A percentile compares a stretch with the other conserved stretches of the same genome.
phyloP scores from a whole-genome alignment of 2,329 filamentous ascomycete species.

The Neodidymelliopsis sp. region DNA sequence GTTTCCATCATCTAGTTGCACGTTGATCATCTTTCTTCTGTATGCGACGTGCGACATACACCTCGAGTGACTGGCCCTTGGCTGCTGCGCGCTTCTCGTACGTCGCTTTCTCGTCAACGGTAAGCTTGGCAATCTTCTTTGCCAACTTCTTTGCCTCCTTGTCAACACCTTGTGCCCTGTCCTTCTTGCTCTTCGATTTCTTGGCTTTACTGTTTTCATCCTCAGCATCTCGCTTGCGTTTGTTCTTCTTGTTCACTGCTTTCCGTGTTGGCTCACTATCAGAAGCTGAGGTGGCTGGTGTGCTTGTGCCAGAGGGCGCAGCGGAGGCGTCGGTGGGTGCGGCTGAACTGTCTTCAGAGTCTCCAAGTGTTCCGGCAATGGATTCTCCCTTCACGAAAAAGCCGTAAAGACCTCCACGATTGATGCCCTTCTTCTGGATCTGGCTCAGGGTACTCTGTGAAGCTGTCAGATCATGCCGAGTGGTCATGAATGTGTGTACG shows the following conservation, averaged over 20 bases:
- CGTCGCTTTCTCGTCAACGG: conserved; percentile 35
- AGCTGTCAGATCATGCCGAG: conserved; percentile 29
- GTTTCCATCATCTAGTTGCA: not conserved
- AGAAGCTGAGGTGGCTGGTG: conserved; percentile 39
- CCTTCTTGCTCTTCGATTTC: conserved; percentile 21
- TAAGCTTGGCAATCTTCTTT: conserved; percentile 39
- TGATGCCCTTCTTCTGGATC: conserved; percentile 56
- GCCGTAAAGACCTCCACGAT: conserved; percentile 72
- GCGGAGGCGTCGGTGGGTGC: conserved; percentile 25
- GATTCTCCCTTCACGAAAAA: conserved; percentile 85
- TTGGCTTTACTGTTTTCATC: conserved; percentile 19
- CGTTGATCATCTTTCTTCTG: conserved; percentile 42
- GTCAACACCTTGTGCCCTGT: conserved; percentile 1
- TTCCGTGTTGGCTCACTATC: conserved; percentile 26
- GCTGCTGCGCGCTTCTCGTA: conserved; percentile 46
- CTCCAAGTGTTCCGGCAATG: conserved; percentile 72
- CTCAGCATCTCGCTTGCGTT: conserved; percentile 36
- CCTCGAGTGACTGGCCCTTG: conserved; percentile 50
- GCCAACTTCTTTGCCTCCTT: conserved; percentile 22
- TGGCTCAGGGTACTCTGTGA: conserved; percentile 63
- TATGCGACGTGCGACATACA: conserved; percentile 45
- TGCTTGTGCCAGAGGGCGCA: conserved; percentile 29
- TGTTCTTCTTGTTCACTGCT: conserved; percentile 28
- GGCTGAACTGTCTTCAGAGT: conserved; percentile 29
- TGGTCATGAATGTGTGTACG: not conserved